Percentiles rank a stretch among this genome's conserved stretches.
Conservation (phyloP, 768 basidiomycete species). For the Podaxis sp. region DNA sequence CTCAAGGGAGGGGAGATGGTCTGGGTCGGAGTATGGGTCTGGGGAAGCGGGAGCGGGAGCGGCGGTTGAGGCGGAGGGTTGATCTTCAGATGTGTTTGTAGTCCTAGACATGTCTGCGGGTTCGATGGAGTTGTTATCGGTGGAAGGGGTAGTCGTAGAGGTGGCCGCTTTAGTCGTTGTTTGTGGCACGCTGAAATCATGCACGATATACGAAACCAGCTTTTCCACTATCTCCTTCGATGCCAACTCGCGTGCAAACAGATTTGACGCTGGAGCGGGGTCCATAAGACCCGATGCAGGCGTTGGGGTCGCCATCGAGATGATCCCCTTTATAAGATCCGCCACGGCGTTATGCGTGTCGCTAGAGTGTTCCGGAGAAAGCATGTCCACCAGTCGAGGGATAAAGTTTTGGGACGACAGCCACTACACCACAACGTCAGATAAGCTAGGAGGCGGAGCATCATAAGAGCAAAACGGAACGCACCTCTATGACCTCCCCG, state of each 20-base stretch:
- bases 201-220: constrained; percentile 74
- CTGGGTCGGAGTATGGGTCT: constrained; percentile 19
- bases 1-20: constrained; percentile 39
- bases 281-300: constrained; percentile 73
- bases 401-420: constrained; percentile 83
- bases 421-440: constrained; percentile 55
- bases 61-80: background rate
- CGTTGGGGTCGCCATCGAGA: constrained; percentile 89
- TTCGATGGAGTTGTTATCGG: background rate
- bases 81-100: background rate
- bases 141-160: background rate
- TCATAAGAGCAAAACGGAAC: constrained; percentile 33
- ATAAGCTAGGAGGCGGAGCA: constrained; percentile 8
- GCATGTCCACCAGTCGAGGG: constrained; percentile 72
- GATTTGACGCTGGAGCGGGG: constrained; percentile 76
- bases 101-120: background rate
- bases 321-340: constrained; percentile 92
- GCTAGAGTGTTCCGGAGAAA: constrained; percentile 73
- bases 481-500: constrained; percentile 82
- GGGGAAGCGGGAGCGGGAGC: background rate
- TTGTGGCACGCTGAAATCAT: constrained; percentile 45
- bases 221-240: constrained; percentile 65
- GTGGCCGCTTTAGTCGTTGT: background rate
- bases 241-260: constrained; percentile 87
- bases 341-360: constrained; percentile 84